Base-by-base conservation (phyloP, 495 filamentous ascomycete genomes). In the Apiosordaria backusii region DNA sequence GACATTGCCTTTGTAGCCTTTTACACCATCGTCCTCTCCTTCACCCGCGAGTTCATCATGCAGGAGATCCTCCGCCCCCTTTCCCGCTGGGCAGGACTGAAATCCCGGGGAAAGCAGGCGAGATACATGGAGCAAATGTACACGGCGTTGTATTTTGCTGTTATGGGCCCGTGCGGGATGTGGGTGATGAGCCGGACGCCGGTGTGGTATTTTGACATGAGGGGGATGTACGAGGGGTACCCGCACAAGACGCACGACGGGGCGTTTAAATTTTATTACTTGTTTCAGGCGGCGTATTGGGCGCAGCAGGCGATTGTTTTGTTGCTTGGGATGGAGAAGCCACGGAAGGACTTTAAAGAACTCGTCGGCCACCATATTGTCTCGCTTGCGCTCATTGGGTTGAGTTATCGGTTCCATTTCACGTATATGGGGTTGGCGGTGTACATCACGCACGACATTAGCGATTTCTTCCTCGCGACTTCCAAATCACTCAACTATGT, bases 81-180 rank as follows among this genome's bases (percentile, higher is more conserved):
- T 69, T 93, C 93, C 4, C 79, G 86, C 25, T 82, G 80, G 65
- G 86, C 79, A 60, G 92, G 92, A 4, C 87, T 99, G 69, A 85
- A 79, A 54, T 86, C 85, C 58, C 86, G 88, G 29, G 86, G 85
- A 54, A 99, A 97, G 80, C 91, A 93, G 61, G 84, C 90, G 10
- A 88, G 95, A 18, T 98, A 96, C 83, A 96, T 97, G 92, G 95
- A 99, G 77, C 95, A 99, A 78, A 85, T 90, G 69, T 99, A 99
- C 81, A 97, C 94, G 1, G 95, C 92, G n/a, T 82, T 97, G 29
- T 99, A 99, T 81, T 97, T 97, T 73, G 86, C 78, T 10, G 72
- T 97, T 62, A 87, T 96, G 63, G 92, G 92, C 4, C 95, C 96
- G 1, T 87, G 86, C 55, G 95, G 95, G 54, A 78, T 98, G 75